These are phyloP conservation scores for Auricularia heimuer DNA, from an alignment of 768 basidiomycete species.

Conservation along the genomic window DNA sequence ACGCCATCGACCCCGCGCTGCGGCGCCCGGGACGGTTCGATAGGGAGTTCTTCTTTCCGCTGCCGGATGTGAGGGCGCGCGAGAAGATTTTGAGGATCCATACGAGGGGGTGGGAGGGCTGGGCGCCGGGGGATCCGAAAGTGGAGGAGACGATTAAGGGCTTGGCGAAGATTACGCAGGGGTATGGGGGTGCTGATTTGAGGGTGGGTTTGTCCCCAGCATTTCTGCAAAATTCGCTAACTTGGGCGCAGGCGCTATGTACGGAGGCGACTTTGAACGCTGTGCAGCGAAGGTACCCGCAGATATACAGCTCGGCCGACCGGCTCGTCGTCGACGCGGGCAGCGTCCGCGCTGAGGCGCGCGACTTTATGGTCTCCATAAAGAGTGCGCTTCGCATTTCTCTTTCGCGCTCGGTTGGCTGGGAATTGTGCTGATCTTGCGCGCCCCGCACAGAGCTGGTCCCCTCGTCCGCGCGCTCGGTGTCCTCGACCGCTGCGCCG, in stretches of 20 bases:
- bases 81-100: conserved; percentile 86
- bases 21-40: conserved; percentile 93
- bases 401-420: not conserved
- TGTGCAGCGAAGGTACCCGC: conserved; percentile 90
- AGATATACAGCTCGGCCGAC: conserved; percentile 90
- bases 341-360: conserved; percentile 69
- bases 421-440: no score
- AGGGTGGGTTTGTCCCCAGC: conserved; percentile 45
- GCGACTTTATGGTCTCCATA: conserved; percentile 96
- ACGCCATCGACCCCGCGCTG: conserved; percentile 94
- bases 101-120: conserved; percentile 83
- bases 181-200: conserved; percentile 95
- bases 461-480: conserved; percentile 88
- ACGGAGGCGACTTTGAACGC: conserved; percentile 96
- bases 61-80: conserved; percentile 76
- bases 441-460: conserved; percentile 61
- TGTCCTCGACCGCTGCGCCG: conserved; percentile 74
- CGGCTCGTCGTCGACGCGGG: conserved; percentile 77
- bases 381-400: conserved; percentile 65
- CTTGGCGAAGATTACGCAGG: conserved; percentile 84
- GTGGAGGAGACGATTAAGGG: conserved; percentile 45
- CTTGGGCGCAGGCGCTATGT: conserved; percentile 65
- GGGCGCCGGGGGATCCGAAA: conserved; percentile 40
- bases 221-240: not conserved
- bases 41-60: conserved; percentile 93